Evolutionary conservation across 202 grass and related monocot species (phyloP).

Genomic region (Zoysia matrella): DNA sequence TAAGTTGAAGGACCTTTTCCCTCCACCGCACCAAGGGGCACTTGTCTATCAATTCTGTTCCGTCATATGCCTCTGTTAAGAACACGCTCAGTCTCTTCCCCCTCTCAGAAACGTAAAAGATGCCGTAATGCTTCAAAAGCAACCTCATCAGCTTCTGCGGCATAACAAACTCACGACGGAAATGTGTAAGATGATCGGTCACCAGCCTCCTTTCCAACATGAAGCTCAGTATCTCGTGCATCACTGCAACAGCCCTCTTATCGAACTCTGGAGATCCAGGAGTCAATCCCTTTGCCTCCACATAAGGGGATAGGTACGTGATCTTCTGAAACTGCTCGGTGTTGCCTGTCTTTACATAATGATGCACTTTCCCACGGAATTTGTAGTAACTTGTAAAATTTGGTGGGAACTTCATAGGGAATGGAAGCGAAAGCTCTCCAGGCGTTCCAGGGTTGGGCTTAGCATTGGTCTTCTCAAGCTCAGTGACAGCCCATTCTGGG

Average conservation of each 20-base stretch:
- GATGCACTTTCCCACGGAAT: conserved; percentile 56
- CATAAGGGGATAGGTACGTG: conserved; percentile 76
- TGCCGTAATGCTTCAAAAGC: conserved; percentile 81
- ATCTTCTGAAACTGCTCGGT: conserved; percentile 70
- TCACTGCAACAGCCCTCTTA: conserved; percentile 81
- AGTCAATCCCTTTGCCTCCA: conserved; percentile 58
- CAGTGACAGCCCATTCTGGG: conserved; percentile 67
- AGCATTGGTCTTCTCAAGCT: conserved; percentile 66
- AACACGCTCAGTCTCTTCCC: conserved; percentile 76
- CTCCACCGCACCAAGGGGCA: conserved; percentile 69
- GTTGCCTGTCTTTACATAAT: conserved; percentile 57
- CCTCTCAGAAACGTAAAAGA: conserved; percentile 87
- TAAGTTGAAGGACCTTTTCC: conserved; percentile 80
- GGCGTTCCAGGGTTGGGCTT: conserved; percentile 27
- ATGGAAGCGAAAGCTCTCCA: conserved; percentile 72
- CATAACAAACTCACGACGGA: conserved; percentile 86
- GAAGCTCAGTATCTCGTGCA: conserved; percentile 87
- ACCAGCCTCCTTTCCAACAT: conserved; percentile 88
- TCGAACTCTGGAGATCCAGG: conserved; percentile 78
- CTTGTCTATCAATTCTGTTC: conserved; percentile 71
- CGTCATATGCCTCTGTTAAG: conserved; percentile 77
- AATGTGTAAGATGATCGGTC: conserved; percentile 80
- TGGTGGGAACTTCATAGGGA: conserved; percentile 73
- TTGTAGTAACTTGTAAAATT: conserved; percentile 61
- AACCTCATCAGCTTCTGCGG: conserved; percentile 91